Conservation (phyloP, 306 rosid genomes). For the Dalbergia oliveri region DNA sequence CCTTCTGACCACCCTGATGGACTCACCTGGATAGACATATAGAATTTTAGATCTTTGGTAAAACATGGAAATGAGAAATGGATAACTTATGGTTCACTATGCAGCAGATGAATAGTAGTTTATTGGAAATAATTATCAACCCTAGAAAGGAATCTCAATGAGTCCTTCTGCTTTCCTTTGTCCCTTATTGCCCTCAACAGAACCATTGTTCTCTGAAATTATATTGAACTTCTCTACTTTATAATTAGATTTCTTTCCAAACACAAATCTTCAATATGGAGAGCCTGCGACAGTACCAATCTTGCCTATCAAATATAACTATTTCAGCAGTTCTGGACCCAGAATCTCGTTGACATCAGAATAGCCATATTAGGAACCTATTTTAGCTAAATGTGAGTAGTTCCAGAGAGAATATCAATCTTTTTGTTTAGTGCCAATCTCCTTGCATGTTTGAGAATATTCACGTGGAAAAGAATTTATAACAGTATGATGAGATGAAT, state of each 20-base stretch:
- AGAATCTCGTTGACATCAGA: conserved; percentile 26
- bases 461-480: conserved; percentile 23
- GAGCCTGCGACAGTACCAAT: neutral
- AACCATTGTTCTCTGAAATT: neutral
- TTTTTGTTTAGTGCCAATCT: neutral
- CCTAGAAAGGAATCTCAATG: neutral
- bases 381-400: conserved; percentile 12
- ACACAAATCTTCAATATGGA: neutral
- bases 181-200: neutral
- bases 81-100: neutral
- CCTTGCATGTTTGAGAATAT: conserved; percentile 2
- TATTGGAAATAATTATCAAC: neutral
- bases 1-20: conserved; percentile 98
- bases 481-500: conserved; percentile 39
- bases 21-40: conserved; percentile 63
- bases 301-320: neutral
- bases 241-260: neutral
- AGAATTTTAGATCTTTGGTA: conserved; percentile 15
- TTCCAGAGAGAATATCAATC: conserved; percentile 6
- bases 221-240: conserved; percentile 9
- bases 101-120: conserved; percentile 3
- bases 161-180: conserved; percentile 1
- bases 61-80: conserved; percentile 18
- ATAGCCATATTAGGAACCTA: neutral
- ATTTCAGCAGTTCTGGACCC: conserved; percentile 13